phyloP scores from a whole-genome alignment of 176 grass and related monocot genomes.

The Carex pumila region DNA sequence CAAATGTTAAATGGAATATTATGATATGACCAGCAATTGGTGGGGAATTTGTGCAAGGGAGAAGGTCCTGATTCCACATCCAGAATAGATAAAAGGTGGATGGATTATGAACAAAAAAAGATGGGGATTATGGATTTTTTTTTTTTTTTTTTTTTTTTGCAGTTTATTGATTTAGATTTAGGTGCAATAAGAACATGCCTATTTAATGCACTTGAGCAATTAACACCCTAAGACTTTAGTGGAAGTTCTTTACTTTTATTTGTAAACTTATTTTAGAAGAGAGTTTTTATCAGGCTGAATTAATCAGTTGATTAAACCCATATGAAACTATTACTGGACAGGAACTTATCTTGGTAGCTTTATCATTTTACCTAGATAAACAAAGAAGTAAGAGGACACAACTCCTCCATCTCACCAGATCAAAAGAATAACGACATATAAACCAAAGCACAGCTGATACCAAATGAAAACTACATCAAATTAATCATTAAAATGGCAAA shows the following conservation, averaged over 20 bases:
- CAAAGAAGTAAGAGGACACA: neutral
- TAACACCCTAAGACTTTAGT: neutral
- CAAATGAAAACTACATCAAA: neutral
- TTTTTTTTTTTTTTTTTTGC: too few species aligned
- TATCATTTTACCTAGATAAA: neutral
- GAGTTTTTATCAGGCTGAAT: neutral
- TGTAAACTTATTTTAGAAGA: neutral
- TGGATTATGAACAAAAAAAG: neutral
- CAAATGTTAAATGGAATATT: neutral
- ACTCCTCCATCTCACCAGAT: neutral
- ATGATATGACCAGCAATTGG: neutral
- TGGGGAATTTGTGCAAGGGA: neutral
- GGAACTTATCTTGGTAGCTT: neutral
- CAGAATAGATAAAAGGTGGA: neutral
- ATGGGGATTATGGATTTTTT: neutral
- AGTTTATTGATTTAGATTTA: too few species aligned
- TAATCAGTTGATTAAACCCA: neutral
- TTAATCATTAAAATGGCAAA: neutral
- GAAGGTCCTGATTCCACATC: neutral
- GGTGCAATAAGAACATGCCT: neutral
- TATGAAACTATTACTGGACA: neutral
- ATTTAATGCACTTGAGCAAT: neutral
- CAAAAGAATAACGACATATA: neutral
- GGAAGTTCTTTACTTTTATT: neutral
- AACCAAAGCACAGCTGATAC: neutral